These are phyloP conservation scores for Diaporthe citriasiana DNA, from an alignment of 2,329 filamentous ascomycete genomes.

Conservation along the genomic window DNA sequence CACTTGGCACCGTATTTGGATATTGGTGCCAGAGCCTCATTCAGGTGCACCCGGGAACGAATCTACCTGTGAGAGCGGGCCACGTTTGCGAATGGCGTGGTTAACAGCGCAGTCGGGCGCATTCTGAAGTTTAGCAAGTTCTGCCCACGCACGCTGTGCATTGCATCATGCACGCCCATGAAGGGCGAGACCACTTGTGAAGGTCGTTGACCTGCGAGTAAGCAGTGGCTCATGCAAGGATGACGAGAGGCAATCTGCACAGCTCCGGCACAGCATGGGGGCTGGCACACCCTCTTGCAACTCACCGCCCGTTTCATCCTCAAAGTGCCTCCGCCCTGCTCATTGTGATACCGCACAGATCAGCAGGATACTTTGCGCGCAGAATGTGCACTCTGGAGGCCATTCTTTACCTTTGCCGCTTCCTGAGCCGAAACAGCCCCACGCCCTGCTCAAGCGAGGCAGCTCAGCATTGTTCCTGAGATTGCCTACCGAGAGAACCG, in stretches of 20 bases:
- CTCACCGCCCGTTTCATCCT: neutral
- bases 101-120: neutral
- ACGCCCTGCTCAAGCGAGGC: neutral
- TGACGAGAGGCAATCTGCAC: neutral
- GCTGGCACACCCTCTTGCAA: neutral
- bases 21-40: neutral
- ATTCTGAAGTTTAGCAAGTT: too few species aligned
- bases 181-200: neutral
- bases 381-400: neutral
- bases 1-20: neutral
- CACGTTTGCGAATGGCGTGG: neutral
- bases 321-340: neutral
- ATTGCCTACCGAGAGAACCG: neutral
- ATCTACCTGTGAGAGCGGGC: neutral
- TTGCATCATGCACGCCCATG: neutral
- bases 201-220: neutral
- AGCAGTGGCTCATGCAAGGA: neutral
- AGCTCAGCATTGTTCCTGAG: neutral
- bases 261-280: too few species aligned
- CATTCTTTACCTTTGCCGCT: neutral
- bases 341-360: too few species aligned
- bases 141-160: neutral
- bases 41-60: neutral
- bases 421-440: neutral
- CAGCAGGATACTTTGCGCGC: neutral